Percentiles rank a stretch among this genome's conserved stretches.
These are phyloP conservation scores for Candida neerlandica DNA, from an alignment of 1,139 yeast species.

Conservation along the genomic window DNA sequence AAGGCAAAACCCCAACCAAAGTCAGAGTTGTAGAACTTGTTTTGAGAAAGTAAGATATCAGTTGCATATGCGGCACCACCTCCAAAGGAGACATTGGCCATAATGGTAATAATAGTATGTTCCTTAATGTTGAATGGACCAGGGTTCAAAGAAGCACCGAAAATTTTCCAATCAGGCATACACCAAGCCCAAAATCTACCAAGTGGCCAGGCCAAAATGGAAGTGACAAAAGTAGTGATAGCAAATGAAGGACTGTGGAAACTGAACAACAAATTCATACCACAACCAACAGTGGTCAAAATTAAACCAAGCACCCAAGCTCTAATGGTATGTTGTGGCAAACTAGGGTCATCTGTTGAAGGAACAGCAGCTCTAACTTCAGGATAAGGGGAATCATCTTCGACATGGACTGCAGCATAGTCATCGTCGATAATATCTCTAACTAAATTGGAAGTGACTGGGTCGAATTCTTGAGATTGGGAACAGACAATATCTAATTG, in stretches of 20 bases:
- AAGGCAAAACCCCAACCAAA: constrained; percentile 44
- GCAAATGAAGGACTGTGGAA: constrained; percentile 59
- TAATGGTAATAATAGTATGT: constrained; percentile 64
- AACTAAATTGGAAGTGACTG: constrained; percentile 33
- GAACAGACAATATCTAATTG: constrained; percentile 27
- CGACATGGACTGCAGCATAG: constrained; percentile 45
- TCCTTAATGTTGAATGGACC: constrained; percentile 68
- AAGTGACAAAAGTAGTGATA: constrained; percentile 57
- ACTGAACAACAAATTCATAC: constrained; percentile 60
- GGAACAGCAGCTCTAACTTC: constrained; percentile 75
- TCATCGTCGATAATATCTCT: constrained; percentile 37
- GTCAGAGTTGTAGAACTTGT: constrained; percentile 49
- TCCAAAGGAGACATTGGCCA: constrained; percentile 51
- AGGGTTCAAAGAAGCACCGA: constrained; percentile 54
- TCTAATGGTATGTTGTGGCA: constrained; percentile 64
- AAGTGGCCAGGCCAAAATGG: constrained; percentile 64
- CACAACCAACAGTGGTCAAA: constrained; percentile 62
- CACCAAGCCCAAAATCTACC: constrained; percentile 53
- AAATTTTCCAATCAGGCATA: constrained; percentile 48
- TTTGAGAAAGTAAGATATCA: constrained; percentile 59
- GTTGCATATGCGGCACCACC: constrained; percentile 65
- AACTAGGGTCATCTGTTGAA: constrained; percentile 53
- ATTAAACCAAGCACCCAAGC: constrained; percentile 60
- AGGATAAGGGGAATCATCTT: constrained; percentile 65
- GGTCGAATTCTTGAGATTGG: constrained; percentile 40